phyloP scores from a whole-genome alignment of 2,329 filamentous ascomycete species.

The Zasmidium angulare region DNA sequence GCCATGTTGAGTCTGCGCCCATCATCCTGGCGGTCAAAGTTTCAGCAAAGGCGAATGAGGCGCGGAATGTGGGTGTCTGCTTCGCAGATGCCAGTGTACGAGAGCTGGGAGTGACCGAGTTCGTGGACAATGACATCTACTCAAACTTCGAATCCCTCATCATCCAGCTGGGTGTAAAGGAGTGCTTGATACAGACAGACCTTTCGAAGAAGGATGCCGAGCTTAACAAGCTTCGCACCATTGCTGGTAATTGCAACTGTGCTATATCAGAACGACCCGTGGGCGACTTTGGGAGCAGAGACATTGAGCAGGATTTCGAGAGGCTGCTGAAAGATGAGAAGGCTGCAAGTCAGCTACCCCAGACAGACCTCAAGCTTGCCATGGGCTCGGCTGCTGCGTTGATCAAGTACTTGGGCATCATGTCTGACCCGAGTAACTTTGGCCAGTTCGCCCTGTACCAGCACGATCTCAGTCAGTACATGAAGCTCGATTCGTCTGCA shows the following conservation, averaged over 20 bases:
- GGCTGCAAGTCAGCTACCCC: slow-evolving; percentile 72
- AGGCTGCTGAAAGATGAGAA: slow-evolving; percentile 84
- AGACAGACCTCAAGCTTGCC: slow-evolving; percentile 89
- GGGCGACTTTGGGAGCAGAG: slow-evolving; percentile 79
- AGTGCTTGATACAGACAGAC: slow-evolving; percentile 84
- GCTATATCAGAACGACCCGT: slow-evolving; percentile 78
- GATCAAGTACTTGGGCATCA: slow-evolving; percentile 88
- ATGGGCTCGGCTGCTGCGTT: slow-evolving; percentile 93
- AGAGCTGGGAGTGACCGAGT: slow-evolving; percentile 94
- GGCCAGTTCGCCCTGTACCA: slow-evolving; percentile 97
- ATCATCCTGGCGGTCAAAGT: slow-evolving; percentile 96
- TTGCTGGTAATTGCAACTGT: slow-evolving; percentile 89
- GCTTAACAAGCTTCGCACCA: slow-evolving; percentile 78
- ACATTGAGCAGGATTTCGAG: slow-evolving; percentile 93
- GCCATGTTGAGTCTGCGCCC: slow-evolving; percentile 82
- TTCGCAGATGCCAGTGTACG: slow-evolving; percentile 96
- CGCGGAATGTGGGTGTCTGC: slow-evolving; percentile 85
- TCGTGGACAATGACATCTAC: slow-evolving; percentile 97
- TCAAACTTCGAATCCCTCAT: slow-evolving; percentile 96
- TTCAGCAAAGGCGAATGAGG: slow-evolving; percentile 80
- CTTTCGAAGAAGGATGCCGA: slow-evolving; percentile 81
- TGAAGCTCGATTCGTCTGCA: slow-evolving; percentile 96
- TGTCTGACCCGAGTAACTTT: slow-evolving; percentile 92
- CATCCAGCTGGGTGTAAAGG: slow-evolving; percentile 93
- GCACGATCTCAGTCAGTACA: slow-evolving; percentile 93